These are phyloP conservation scores for Aspergillus spinulosporus DNA, from an alignment of 2,329 filamentous ascomycete genomes.

Conservation along the genomic window DNA sequence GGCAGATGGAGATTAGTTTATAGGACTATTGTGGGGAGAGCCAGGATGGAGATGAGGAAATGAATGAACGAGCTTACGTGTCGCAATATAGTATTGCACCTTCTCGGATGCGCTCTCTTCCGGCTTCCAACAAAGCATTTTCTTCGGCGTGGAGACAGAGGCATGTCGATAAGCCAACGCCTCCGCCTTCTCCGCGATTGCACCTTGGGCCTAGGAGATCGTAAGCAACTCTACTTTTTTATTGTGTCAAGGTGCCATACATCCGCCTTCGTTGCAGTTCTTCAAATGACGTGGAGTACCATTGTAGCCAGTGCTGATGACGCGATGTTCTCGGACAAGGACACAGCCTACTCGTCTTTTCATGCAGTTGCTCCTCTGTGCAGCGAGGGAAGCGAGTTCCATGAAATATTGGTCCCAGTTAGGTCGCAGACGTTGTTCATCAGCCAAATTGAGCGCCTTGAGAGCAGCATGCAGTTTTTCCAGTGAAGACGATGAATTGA, in stretches of 20 bases:
- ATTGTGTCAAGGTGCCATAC: constrained; percentile 41
- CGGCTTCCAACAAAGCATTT: constrained; percentile 92
- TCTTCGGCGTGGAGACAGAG: constrained; percentile 98
- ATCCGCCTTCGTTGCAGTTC: constrained; percentile 93
- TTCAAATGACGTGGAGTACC: constrained; percentile 85
- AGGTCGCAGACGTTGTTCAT: constrained; percentile 77
- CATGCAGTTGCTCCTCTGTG: constrained; percentile 95
- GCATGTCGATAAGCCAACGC: constrained; percentile 78
- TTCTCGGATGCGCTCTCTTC: constrained; percentile 81
- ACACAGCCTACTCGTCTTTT: constrained; percentile 95
- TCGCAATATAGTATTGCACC: constrained; percentile 88
- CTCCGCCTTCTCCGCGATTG: constrained; percentile 71
- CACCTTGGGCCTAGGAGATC: constrained; percentile 61
- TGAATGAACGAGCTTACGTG: constrained; percentile 52
- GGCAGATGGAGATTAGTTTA: not conserved
- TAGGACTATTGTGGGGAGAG: not conserved
- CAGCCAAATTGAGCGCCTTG: constrained; percentile 70
- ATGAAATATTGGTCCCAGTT: constrained; percentile 99
- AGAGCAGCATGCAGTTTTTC: constrained; percentile 72
- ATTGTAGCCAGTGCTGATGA: constrained; percentile 96
- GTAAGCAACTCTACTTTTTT: constrained; percentile 6
- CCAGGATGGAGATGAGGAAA: not conserved
- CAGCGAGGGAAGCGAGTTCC: constrained; percentile 88
- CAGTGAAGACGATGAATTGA: constrained; percentile 78
- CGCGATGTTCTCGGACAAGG: constrained; percentile 78